phyloP scores from a whole-genome alignment of 1,284 basidiomycete species.

The Testicularia cyperi region DNA sequence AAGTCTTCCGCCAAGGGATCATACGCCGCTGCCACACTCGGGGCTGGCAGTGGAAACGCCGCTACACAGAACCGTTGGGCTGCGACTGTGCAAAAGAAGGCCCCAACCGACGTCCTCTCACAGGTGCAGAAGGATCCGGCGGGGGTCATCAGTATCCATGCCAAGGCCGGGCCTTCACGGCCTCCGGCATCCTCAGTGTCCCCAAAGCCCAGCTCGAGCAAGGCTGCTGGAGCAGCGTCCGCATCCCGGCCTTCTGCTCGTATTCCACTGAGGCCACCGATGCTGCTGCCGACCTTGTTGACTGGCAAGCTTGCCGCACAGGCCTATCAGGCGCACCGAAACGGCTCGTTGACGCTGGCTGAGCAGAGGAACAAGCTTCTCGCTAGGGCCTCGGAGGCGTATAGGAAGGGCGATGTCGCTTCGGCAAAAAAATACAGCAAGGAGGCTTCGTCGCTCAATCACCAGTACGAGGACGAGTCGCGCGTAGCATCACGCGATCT shows the following conservation, averaged over 20 bases:
- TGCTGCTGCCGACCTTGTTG: conserved; percentile 80
- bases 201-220: neutral
- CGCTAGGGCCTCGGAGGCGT: conserved; percentile 92
- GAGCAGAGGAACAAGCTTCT: conserved; percentile 90
- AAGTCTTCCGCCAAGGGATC: conserved; percentile 17
- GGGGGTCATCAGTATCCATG: conserved; percentile 21
- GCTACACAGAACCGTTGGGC: conserved; percentile 50
- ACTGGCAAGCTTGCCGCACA: conserved; percentile 66
- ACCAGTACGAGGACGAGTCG: conserved; percentile 82
- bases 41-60: conserved; percentile 19
- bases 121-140: conserved; percentile 19
- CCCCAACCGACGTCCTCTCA: conserved; percentile 12
- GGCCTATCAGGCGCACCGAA: conserved; percentile 83
- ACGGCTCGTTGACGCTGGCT: conserved; percentile 81
- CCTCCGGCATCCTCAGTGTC: too few relatives aligned
- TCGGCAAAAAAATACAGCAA: conserved; percentile 88
- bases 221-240: neutral
- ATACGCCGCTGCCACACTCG: conserved; percentile 26
- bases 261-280: conserved; percentile 75
- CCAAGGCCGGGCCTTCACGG: conserved; percentile 18
- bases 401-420: conserved; percentile 88
- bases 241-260: conserved; percentile 19
- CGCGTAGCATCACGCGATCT: conserved; percentile 78
- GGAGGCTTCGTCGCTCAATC: conserved; percentile 89
- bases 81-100: conserved; percentile 33